Evolutionary conservation across 108 stramenopile species (phyloP).

Genomic region (Discostella pseudostelligera): DNA sequence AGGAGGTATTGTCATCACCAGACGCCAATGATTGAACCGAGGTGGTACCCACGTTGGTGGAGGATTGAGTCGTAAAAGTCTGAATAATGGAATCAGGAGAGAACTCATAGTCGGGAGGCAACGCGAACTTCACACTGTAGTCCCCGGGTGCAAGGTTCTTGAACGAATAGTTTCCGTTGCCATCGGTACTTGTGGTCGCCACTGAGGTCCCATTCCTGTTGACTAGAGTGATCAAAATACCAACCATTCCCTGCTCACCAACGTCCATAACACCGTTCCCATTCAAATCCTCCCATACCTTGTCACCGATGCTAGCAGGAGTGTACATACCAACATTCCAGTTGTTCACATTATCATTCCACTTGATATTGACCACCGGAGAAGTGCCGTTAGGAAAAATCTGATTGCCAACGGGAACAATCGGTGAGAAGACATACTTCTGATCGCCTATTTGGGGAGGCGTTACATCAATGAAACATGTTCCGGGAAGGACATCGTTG

Average conservation of each 20-base stretch:
- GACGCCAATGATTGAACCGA: slow-evolving; percentile 15
- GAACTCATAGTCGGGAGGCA: slow-evolving; percentile 27
- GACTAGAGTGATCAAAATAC: slow-evolving; percentile 6
- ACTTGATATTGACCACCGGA: slow-evolving; percentile 9
- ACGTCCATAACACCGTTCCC: slow-evolving; percentile 16
- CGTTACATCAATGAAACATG: slow-evolving; percentile 7
- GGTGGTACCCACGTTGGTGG: slow-evolving; percentile 1
- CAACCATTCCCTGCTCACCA: slow-evolving; percentile 4
- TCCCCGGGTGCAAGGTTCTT: slow-evolving; percentile 18
- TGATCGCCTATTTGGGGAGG: background rate
- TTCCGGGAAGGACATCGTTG: slow-evolving; percentile 17
- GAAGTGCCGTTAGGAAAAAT: slow-evolving; percentile 31
- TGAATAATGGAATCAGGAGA: slow-evolving; percentile 3
- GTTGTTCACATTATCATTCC: slow-evolving; percentile 11
- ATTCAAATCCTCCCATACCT: slow-evolving; percentile 45
- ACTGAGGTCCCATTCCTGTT: slow-evolving; percentile 16
- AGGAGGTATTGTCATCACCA: slow-evolving; percentile 22
- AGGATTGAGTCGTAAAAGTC: background rate
- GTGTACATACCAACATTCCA: slow-evolving; percentile 32
- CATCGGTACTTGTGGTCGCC: slow-evolving; percentile 19
- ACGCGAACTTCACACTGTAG: slow-evolving; percentile 22
- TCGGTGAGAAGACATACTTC: slow-evolving; percentile 28
- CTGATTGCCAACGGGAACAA: slow-evolving; percentile 34
- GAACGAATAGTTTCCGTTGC: slow-evolving; percentile 30
- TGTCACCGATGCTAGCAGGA: slow-evolving; percentile 39